A percentile compares a stretch with the other conserved stretches of the same genome.
phyloP scores from a whole-genome alignment of 306 rosid genomes.

The Alnus glutinosa region DNA sequence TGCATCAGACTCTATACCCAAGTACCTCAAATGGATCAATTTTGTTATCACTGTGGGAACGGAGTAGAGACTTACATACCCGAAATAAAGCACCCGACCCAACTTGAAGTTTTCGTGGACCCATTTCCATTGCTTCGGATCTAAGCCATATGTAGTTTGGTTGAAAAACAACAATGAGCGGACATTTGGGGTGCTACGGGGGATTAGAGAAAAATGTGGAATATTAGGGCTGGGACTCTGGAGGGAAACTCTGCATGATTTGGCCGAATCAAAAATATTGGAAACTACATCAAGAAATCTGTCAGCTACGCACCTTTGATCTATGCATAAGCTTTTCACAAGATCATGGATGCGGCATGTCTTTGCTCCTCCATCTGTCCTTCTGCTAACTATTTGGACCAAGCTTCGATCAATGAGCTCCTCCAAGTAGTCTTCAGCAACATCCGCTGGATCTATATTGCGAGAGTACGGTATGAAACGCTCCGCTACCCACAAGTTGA shows the following conservation, averaged over 20 bases:
- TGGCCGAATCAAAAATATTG: fast-evolving
- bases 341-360: conserved; percentile 7
- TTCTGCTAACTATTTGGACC: neutral
- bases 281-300: neutral
- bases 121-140: neutral
- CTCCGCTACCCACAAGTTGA: conserved; percentile 22
- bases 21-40: neutral
- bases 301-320: neutral
- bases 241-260: neutral
- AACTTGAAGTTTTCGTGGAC: neutral
- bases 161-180: neutral
- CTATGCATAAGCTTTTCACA: neutral
- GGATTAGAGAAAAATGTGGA: too few species aligned
- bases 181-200: too few species aligned
- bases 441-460: neutral
- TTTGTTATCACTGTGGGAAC: neutral
- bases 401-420: conserved; percentile 7
- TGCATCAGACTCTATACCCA: neutral
- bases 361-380: conserved; percentile 13
- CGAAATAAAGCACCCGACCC: neutral
- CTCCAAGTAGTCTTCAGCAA: neutral
- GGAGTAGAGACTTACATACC: fast-evolving
- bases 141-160: neutral
- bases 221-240: neutral
- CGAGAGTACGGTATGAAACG: neutral